Conservation (phyloP, 129 eudicot genomes). For the Tagetes erecta region DNA sequence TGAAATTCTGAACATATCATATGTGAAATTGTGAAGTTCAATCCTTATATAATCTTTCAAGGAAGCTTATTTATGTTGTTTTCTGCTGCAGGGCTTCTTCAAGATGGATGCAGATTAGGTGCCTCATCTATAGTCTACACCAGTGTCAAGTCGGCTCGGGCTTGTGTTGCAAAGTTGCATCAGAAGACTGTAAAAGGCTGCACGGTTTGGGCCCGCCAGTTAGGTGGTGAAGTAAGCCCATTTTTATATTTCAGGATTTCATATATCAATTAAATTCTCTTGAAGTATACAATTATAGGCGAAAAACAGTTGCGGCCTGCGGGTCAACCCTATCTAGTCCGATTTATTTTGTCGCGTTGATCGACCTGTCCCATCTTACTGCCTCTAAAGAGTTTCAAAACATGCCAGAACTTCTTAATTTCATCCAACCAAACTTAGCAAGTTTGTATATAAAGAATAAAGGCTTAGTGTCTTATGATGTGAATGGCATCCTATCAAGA, state of each 20-base stretch:
- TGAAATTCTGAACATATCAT: not conserved
- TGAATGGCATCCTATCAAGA: slow-evolving; percentile 3
- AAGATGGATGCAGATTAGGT: slow-evolving; percentile 83
- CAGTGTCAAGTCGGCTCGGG: slow-evolving; percentile 90
- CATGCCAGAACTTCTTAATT: not conserved
- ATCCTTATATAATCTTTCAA: not conserved
- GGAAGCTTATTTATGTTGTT: slow-evolving; percentile 20
- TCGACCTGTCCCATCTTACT: not conserved
- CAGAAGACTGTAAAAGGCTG: slow-evolving; percentile 62
- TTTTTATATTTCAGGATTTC: not conserved
- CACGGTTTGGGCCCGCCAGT: slow-evolving; percentile 91
- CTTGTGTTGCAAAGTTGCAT: slow-evolving; percentile 79
- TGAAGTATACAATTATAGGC: not conserved
- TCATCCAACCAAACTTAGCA: not conserved
- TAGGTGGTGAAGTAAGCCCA: slow-evolving; percentile 89
- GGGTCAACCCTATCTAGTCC: not conserved
- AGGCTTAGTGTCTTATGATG: not conserved
- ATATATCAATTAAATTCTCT: not conserved
- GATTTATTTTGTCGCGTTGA: not conserved
- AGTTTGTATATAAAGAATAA: not conserved
- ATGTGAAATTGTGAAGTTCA: not conserved
- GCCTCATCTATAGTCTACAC: slow-evolving; percentile 81
- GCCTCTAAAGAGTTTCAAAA: not conserved
- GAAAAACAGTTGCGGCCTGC: not conserved
- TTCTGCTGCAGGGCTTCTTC: slow-evolving; percentile 66